Conservation (phyloP, 371 early-diverging fungal genomes). For the Dinochytrium kinnereticum region DNA sequence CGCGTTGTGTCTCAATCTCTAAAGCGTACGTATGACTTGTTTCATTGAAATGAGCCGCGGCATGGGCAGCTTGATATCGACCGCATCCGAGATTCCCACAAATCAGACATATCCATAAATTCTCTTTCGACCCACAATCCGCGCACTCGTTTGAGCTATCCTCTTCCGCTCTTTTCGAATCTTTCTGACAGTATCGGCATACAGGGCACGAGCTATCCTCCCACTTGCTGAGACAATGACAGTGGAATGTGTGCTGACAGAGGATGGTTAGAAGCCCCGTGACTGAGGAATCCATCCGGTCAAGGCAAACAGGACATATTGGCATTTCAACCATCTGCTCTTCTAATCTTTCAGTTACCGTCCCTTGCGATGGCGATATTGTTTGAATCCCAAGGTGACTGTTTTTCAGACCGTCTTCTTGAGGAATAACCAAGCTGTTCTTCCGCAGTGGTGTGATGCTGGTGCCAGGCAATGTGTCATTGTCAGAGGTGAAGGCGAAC, state of each 20-base stretch:
- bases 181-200: constrained; percentile 78
- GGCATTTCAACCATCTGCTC: constrained; percentile 72
- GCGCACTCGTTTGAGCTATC: constrained; percentile 64
- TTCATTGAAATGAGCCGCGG: constrained; percentile 79
- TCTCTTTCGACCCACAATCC: constrained; percentile 71
- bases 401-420: no score
- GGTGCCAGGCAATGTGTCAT: no score
- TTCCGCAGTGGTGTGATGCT: no score
- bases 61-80: constrained; percentile 79
- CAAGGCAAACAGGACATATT: constrained; percentile 93
- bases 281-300: constrained; percentile 82
- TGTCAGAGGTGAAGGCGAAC: constrained; percentile 63
- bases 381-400: no score
- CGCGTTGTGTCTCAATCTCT: constrained; percentile 91
- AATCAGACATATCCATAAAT: constrained; percentile 94
- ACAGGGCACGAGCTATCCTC: constrained; percentile 89
- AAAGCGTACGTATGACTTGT: constrained; percentile 85
- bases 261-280: constrained; percentile 87
- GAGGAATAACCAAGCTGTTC: no score
- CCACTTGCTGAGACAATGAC: constrained; percentile 85
- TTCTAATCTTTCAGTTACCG: constrained; percentile 27
- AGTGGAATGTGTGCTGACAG: constrained; percentile 96
- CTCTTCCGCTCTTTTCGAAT: constrained; percentile 7
- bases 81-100: constrained; percentile 79
- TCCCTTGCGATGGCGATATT: no score